Base-by-base conservation (phyloP, 73 alveolate species). In the Effrenium voratum region DNA sequence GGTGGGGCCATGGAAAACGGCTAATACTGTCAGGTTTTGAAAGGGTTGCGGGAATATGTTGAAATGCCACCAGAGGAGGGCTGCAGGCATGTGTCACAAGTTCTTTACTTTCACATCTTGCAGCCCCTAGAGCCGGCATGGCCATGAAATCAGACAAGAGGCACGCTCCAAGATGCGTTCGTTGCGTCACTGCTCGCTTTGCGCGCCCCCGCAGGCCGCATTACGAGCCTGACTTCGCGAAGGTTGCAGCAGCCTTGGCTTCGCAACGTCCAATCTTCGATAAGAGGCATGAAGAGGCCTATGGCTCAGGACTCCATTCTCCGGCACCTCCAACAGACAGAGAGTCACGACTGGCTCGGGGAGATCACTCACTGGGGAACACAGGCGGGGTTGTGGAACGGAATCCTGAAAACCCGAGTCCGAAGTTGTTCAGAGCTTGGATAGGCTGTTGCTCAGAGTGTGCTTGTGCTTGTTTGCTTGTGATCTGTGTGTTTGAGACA, bases 301-400 rank as follows among this genome's bases (percentile, higher is more conserved):
- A 3, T n/a, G n/a, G n/a, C n/a, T n/a, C n/a, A 92, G 98, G 98
- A 92, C 50, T 92, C 98, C 66, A 92, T 92, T 55, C 81, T 92
- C 30, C 90, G 98, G 45, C 98, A 92, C 85, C 41, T 92, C 43
- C 98, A 91, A 66, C 91, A 92, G 41, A 92, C 98, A 13, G 92
- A 92, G 91, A 92, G 98, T 76, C 98, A 92, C 46, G 98, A 92
- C 38, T 92, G 98, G 98, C 81, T 92, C 43, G 98, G 98, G 41
- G 98, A 92, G 97, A 90, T 90, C 97, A 90, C 97, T 52, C 97
- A 90, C 97, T 90, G 97, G 97, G 97, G 88, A 50, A 90, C 97
- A 28, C 97, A 90, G 97, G 97, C 87, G 46, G 41, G 32, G 52
- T 4, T 46, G 22, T 46, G 12, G 40, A 3, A 15, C n/a, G 77